Evolutionary conservation across 148 eudicot genomes (phyloP), one percentile per base, ranked within the genome.

Genomic region (Salicornia ramosissima): DNA sequence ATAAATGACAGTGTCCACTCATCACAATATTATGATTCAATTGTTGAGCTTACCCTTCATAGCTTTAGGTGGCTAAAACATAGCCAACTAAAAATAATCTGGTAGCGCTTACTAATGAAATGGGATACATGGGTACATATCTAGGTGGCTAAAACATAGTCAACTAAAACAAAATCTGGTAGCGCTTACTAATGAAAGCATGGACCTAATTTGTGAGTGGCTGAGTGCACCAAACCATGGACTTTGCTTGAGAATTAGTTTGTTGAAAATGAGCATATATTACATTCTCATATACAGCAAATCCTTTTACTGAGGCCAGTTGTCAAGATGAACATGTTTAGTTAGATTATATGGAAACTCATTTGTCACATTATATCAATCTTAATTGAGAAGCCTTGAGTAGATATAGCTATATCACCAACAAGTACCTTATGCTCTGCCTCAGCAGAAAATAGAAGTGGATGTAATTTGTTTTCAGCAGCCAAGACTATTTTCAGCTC

Each of bases 371-470:
- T 0, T 25, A 63, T 22, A 36, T 21, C 9, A 63, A 63, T 39
- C 24, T 69, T 21, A 31, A 24, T 69, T 12, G 29, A 60, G 33
- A 26, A 50, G 50, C 4, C 19, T 24, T 25, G 22, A 64, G 63
- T 42, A 53, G 47, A 57, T 40, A 65, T n/a, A 26, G 34, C 25
- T 34, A 46, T 56, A 75, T 40, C 10, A 63, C 26, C 39, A 46
- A 24, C 6, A 57, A 52, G 49, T 49, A 94, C 99, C 97, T 91
- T 94, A 75, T 94, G 93, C 82, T 94, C 99, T 61, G 99, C 81
- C 66, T 87, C 99, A 70, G 90, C 77, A 71, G 97, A 94, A 84
- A 86, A 89, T 71, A 94, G 65, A 81, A 90, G 84, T 60, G 99
- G 99, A 73, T 94, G 97, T 80, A 94, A 77, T 76, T 86, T 91